Evolutionary conservation across 2,329 filamentous ascomycete species (phyloP), one percentile per base, ranked within the genome.

Genomic region (Ciborinia camelliae): DNA sequence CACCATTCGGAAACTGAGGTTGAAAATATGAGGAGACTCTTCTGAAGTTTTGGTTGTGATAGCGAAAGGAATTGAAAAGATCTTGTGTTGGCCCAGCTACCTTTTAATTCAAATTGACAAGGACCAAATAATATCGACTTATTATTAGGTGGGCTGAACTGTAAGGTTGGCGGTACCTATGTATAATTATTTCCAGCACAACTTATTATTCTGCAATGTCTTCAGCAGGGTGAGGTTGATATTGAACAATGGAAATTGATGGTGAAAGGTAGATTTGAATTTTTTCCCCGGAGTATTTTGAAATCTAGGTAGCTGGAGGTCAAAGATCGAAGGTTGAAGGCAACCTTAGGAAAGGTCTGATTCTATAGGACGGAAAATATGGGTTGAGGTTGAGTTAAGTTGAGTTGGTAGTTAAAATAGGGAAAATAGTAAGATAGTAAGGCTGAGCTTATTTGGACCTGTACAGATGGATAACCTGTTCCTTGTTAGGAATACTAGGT

Each of bases 1-100:
- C 48, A 57, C n/a, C 62, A 63, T 58, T 63, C 62, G 43, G 26
- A 43, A 32, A 43, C 9, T n/a, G 43, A 54, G 52, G 61, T 43
- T 53, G 32, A 23, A 26, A 41, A 43, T 60, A 53, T 54, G 35
- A 8, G 43, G 50, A 58, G 37, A 50, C 14, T 15, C 15, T 41
- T 28, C n/a, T 60, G n/a, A 20, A 60, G 43, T 30, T 58, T 32
- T 45, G 54, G 39, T 23, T 18, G 39, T 18, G 41, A 45, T 23
- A 54, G 52, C 52, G 28, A 58, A 37, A 45, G 39, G 39, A 58
- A 58, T 18, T 57, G 18, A 37, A 58, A 58, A 45, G 41, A 58
- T 45, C 54, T 26, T 58, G 39, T 45, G 54, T 57, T 57, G 39
- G 39, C 54, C 54, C 54, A 57, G 54, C 54, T 57, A 57, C 54